These are phyloP conservation scores for Blastomyces parvus DNA, from an alignment of 2,329 filamentous ascomycete species.

Conservation along the genomic window DNA sequence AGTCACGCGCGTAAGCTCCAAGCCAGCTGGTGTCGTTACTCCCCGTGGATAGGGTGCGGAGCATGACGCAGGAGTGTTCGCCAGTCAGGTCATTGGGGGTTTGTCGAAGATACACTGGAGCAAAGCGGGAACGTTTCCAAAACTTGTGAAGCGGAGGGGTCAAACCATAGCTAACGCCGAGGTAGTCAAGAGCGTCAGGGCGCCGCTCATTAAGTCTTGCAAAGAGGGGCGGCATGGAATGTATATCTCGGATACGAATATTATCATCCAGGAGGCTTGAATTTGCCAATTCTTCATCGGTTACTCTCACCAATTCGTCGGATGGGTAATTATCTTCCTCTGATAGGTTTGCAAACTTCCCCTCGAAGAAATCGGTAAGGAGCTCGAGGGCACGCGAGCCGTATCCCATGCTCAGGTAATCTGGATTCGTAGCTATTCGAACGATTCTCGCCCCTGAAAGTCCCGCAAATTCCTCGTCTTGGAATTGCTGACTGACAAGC, in stretches of 20 bases:
- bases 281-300: slow-evolving; percentile 69
- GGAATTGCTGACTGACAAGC: slow-evolving; percentile 96
- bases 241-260: slow-evolving; percentile 80
- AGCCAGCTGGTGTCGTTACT: slow-evolving; percentile 70
- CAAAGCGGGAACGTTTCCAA: slow-evolving; percentile 83
- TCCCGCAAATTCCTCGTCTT: slow-evolving; percentile 91
- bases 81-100: slow-evolving; percentile 94
- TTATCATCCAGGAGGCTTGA: slow-evolving; percentile 73
- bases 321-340: slow-evolving; percentile 51
- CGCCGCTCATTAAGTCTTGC: slow-evolving; percentile 75
- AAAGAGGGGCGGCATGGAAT: slow-evolving; percentile 87
- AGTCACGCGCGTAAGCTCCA: slow-evolving; percentile 81
- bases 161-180: slow-evolving; percentile 91
- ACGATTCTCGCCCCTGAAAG: slow-evolving; percentile 88
- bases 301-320: slow-evolving; percentile 64
- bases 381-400: slow-evolving; percentile 81
- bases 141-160: slow-evolving; percentile 85
- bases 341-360: slow-evolving; percentile 75
- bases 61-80: slow-evolving; percentile 97
- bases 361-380: slow-evolving; percentile 85
- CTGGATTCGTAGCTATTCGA: slow-evolving; percentile 90
- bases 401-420: slow-evolving; percentile 88
- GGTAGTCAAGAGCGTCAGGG: slow-evolving; percentile 73
- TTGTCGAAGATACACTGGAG: slow-evolving; percentile 86
- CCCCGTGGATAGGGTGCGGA: slow-evolving; percentile 58